These are phyloP conservation scores for Aspergillus oerlinghausenensis DNA, from an alignment of 2,329 filamentous ascomycete genomes.

Conservation along the genomic window DNA sequence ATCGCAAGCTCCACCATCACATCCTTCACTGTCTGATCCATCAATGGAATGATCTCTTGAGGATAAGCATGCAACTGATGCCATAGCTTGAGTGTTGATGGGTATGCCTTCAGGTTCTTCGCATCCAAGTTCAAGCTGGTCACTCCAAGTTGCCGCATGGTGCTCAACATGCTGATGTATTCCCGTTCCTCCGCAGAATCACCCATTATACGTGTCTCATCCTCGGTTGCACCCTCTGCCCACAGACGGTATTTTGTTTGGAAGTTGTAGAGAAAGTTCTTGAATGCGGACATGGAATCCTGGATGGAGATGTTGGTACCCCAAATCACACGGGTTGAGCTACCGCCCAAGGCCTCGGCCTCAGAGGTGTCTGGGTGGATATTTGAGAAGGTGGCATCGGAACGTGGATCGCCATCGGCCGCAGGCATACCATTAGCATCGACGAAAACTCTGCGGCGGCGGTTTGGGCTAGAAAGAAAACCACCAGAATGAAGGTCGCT, in stretches of 20 bases:
- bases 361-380: slow-evolving; percentile 83
- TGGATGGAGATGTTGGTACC: slow-evolving; percentile 94
- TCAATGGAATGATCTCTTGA: slow-evolving; percentile 90
- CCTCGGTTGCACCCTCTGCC: slow-evolving; percentile 74
- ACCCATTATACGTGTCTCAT: slow-evolving; percentile 63
- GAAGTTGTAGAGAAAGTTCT: slow-evolving; percentile 88
- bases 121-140: slow-evolving; percentile 83
- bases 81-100: slow-evolving; percentile 88
- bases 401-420: slow-evolving; percentile 44
- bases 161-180: slow-evolving; percentile 79
- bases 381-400: slow-evolving; percentile 63
- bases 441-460: slow-evolving; percentile 58
- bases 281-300: slow-evolving; percentile 81
- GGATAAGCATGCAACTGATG: slow-evolving; percentile 92
- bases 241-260: slow-evolving; percentile 92
- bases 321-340: slow-evolving; percentile 83
- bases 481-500: slow-evolving; percentile 85
- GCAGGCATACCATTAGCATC: slow-evolving; percentile 61
- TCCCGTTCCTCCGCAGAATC: slow-evolving; percentile 72
- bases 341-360: slow-evolving; percentile 78
- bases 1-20: slow-evolving; percentile 85
- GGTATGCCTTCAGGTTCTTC: slow-evolving; percentile 85
- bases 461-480: slow-evolving; percentile 49
- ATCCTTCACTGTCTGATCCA: slow-evolving; percentile 93
- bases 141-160: slow-evolving; percentile 83